Conservation (phyloP, 163 green algal species). For the Scenedesmus sp. region DNA sequence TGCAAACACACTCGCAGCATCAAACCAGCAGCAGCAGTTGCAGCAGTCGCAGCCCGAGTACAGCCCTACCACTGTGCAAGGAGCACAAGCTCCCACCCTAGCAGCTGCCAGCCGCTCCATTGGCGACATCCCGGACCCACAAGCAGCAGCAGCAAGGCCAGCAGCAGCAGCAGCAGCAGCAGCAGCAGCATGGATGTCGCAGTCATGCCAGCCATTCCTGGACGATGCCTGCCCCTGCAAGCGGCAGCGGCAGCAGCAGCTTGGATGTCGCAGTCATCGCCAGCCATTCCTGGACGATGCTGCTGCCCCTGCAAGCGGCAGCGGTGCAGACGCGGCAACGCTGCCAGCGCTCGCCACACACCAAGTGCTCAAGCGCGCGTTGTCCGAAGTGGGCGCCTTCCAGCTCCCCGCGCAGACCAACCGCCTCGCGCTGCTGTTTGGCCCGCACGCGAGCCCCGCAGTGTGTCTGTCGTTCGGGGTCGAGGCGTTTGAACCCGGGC, state of each 20-base stretch:
- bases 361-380: constrained; percentile 48
- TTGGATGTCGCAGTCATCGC: background rate
- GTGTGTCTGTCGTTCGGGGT: constrained; percentile 76
- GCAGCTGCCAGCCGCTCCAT: background rate
- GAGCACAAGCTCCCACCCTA: background rate
- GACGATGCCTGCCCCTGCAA: background rate
- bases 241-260: constrained; percentile 23
- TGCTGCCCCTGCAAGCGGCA: background rate
- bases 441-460: constrained; percentile 57
- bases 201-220: too few species aligned
- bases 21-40: constrained; percentile 26
- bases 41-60: constrained; percentile 2
- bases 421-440: constrained; percentile 76
- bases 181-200: too few species aligned
- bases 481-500: constrained; percentile 72
- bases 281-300: background rate
- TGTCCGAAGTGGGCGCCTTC: constrained; percentile 66
- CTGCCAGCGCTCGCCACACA: constrained; percentile 3
- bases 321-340: constrained; percentile 10
- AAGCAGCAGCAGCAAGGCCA: too few species aligned
- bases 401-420: constrained; percentile 71
- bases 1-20: background rate
- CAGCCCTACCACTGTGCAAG: background rate
- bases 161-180: too few species aligned
- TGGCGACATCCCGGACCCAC: too few species aligned